Evolutionary conservation across 1,284 basidiomycete genomes (phyloP).

Genomic region (Chalciporus sp.): DNA sequence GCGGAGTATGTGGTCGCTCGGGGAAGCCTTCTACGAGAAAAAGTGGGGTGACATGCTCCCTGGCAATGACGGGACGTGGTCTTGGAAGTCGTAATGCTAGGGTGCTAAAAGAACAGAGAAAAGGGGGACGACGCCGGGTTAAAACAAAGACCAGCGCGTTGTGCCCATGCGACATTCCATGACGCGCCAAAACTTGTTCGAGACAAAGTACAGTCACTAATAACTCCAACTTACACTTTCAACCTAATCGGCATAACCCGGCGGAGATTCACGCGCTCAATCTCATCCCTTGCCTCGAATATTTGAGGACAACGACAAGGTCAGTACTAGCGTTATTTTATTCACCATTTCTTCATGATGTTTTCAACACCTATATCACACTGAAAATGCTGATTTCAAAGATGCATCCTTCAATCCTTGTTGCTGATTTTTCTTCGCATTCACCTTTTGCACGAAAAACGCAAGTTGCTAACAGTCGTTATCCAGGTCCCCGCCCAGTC

Average conservation of each 20-base stretch:
- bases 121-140: slow-evolving; percentile 11
- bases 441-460: slow-evolving; percentile 10
- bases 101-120: background rate
- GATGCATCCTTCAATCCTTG: slow-evolving; percentile 42
- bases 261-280: no score
- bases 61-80: background rate
- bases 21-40: slow-evolving; percentile 2
- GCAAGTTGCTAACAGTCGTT: slow-evolving; percentile 32
- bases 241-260: slow-evolving; percentile 15
- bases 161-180: no score
- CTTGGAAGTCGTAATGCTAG: slow-evolving; percentile 7
- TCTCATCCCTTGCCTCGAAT: no score
- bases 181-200: no score
- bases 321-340: slow-evolving; percentile 44
- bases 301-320: no score
- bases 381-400: slow-evolving; percentile 80
- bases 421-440: slow-evolving; percentile 19
- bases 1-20: background rate
- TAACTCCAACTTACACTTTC: background rate
- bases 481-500: slow-evolving; percentile 44
- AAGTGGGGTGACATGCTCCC: background rate
- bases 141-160: background rate
- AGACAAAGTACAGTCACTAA: background rate
- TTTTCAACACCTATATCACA: slow-evolving; percentile 51
- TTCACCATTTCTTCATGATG: slow-evolving; percentile 33